Conservation (phyloP, 2,329 filamentous ascomycete genomes). For the Ilyonectria mors-panacis region DNA sequence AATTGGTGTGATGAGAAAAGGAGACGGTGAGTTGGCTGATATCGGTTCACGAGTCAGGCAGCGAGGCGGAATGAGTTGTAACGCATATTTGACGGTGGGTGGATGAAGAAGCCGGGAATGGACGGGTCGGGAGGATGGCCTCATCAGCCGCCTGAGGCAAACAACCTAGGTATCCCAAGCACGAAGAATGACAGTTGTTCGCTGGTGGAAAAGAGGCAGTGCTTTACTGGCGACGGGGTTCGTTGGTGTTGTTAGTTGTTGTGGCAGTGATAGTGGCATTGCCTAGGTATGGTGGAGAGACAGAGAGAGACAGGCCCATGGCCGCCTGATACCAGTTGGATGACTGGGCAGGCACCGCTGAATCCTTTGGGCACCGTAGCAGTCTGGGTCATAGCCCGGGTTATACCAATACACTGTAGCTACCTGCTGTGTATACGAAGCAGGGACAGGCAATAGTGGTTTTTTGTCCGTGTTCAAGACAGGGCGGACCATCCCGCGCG, state of each 20-base stretch:
- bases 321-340: no score
- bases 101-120: neutral
- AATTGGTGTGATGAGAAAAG: neutral
- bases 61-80: slow-evolving; percentile 5
- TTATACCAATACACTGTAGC: neutral
- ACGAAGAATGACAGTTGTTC: neutral
- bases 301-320: neutral
- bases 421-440: neutral
- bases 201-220: neutral
- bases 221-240: neutral
- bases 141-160: slow-evolving; percentile 7
- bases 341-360: neutral
- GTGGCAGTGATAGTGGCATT: neutral
- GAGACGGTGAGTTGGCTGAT: neutral
- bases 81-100: slow-evolving; percentile 1
- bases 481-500: slow-evolving; percentile 10
- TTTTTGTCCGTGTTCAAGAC: neutral
- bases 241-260: neutral
- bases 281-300: neutral
- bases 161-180: neutral
- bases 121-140: neutral
- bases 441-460: neutral
- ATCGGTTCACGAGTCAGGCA: neutral
- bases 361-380: neutral
- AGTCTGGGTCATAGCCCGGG: neutral